Conservation (phyloP, 345 rosid genomes). For the Cardamine resedifolia region DNA sequence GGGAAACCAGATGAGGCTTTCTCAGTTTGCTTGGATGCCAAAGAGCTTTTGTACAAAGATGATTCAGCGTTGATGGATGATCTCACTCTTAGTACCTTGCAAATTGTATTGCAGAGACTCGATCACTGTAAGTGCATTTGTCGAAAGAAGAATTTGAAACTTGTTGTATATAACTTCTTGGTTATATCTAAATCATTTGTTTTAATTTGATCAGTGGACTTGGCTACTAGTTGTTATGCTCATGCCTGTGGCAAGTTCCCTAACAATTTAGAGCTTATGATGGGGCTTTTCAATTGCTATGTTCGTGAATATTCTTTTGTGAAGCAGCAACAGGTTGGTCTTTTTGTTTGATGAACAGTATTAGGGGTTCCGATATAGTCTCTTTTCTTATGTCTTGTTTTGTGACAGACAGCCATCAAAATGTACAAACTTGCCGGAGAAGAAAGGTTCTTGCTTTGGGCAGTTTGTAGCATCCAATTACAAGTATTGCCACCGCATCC, state of each 20-base stretch:
- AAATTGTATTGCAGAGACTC: slow-evolving; percentile 91
- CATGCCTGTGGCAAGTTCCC: slow-evolving; percentile 78
- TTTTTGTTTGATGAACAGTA: neutral
- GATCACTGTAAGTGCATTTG: slow-evolving; percentile 67
- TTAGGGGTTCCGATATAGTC: neutral
- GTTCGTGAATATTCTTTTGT: slow-evolving; percentile 94
- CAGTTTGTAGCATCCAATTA: slow-evolving; percentile 97
- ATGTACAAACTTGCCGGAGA: slow-evolving; percentile 94
- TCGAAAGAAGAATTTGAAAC: neutral
- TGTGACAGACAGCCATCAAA: slow-evolving; percentile 88
- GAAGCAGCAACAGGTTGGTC: slow-evolving; percentile 93
- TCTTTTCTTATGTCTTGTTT: slow-evolving; percentile 28
- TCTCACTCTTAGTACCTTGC: slow-evolving; percentile 93
- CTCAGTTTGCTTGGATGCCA: slow-evolving; percentile 65
- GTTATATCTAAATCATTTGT: neutral
- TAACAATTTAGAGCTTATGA: slow-evolving; percentile 82
- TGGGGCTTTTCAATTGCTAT: slow-evolving; percentile 96
- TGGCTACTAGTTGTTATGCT: slow-evolving; percentile 93
- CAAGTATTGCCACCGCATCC: slow-evolving; percentile 53
- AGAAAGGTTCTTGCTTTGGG: slow-evolving; percentile 96
- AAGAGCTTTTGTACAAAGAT: slow-evolving; percentile 66
- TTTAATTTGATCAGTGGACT: slow-evolving; percentile 59
- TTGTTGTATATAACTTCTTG: neutral
- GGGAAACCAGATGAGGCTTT: slow-evolving; percentile 81
- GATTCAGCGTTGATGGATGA: slow-evolving; percentile 86